Percentiles rank a stretch among this genome's conserved stretches.
These are phyloP conservation scores for Boletellus ananas DNA, from an alignment of 768 basidiomycete species.

Conservation along the genomic window DNA sequence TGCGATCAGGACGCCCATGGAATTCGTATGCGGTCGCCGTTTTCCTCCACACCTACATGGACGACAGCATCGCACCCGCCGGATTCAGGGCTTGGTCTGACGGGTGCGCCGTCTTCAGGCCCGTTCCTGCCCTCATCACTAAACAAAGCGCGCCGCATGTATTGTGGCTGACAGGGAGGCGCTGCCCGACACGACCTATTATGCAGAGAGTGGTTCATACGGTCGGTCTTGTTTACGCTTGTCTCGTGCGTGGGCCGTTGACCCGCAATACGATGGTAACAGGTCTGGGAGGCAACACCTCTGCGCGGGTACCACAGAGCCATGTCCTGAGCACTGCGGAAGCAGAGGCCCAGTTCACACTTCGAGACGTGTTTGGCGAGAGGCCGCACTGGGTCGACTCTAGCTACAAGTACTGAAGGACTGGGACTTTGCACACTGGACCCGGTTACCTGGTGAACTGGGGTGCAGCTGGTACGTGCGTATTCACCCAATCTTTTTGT, in stretches of 20 bases:
- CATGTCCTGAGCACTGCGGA: constrained; percentile 39
- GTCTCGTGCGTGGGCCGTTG: background rate
- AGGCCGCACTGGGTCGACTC: constrained; percentile 55
- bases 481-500: too few species aligned
- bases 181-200: constrained; percentile 53
- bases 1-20: constrained; percentile 48
- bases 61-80: constrained; percentile 46
- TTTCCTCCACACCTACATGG: constrained; percentile 55
- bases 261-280: background rate
- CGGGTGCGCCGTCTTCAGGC: constrained; percentile 9
- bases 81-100: constrained; percentile 47
- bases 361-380: constrained; percentile 50
- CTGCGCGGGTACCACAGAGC: constrained; percentile 41
- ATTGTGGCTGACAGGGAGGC: constrained; percentile 47
- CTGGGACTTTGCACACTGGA: too few species aligned
- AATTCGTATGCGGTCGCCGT: constrained; percentile 55
- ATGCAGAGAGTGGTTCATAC: constrained; percentile 53
- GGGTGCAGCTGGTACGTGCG: too few species aligned
- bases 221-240: constrained; percentile 30
- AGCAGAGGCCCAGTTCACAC: constrained; percentile 31
- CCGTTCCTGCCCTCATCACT: background rate
- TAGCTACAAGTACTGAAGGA: constrained; percentile 32
- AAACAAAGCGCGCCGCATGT: too few species aligned
- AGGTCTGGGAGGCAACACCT: constrained; percentile 55
- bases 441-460: too few species aligned